phyloP scores from a whole-genome alignment of 2,329 filamentous ascomycete species.

The Ophiostoma quercus region DNA sequence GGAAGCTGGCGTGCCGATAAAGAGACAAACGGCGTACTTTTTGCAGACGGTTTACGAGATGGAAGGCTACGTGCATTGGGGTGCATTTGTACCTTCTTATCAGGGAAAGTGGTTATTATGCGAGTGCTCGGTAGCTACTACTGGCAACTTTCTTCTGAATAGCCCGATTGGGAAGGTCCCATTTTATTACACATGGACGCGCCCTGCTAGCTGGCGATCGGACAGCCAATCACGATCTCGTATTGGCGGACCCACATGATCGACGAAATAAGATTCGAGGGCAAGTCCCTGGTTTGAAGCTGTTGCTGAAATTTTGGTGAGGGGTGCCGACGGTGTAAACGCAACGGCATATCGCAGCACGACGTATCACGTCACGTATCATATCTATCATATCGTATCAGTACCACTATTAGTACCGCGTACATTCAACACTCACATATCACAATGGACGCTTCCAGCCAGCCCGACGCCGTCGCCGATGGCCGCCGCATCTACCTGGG shows the following conservation, averaged over 20 bases:
- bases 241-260: neutral
- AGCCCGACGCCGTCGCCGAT: constrained; percentile 22
- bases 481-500: constrained; percentile 24
- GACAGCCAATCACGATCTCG: neutral
- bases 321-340: neutral
- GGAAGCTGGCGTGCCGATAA: neutral
- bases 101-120: neutral
- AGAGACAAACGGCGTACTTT: neutral
- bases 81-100: neutral
- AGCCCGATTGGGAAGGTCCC: neutral
- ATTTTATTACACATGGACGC: neutral
- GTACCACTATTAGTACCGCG: no score
- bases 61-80: neutral
- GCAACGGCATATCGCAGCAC: no score
- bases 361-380: no score
- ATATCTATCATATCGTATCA: no score
- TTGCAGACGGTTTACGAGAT: neutral
- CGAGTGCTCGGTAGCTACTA: no score
- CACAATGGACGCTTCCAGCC: constrained; percentile 20
- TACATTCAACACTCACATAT: neutral
- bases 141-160: neutral
- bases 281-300: neutral
- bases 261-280: neutral
- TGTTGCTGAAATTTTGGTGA: neutral
- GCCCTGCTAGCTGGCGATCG: neutral